These are phyloP conservation scores for Cicer yamashitae DNA, from an alignment of 306 rosid genomes.

Conservation along the genomic window DNA sequence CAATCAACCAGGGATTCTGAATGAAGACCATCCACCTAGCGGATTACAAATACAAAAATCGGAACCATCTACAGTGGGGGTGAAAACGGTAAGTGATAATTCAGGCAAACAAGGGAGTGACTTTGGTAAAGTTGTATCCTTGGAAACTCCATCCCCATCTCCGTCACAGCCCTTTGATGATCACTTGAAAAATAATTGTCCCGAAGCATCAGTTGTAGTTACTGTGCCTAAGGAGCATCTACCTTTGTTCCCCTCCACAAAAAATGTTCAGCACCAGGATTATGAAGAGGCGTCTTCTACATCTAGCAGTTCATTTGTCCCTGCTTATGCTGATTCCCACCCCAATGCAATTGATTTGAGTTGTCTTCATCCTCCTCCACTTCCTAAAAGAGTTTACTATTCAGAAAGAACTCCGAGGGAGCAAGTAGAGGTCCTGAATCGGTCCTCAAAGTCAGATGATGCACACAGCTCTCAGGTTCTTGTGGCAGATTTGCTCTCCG, in stretches of 20 bases:
- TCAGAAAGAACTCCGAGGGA: slow-evolving; percentile 88
- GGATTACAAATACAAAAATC: slow-evolving; percentile 53
- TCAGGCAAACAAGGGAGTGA: slow-evolving; percentile 56
- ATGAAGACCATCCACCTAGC: slow-evolving; percentile 46
- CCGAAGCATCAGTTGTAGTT: slow-evolving; percentile 52
- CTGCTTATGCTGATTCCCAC: slow-evolving; percentile 55
- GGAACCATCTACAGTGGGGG: slow-evolving; percentile 49
- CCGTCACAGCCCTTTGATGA: slow-evolving; percentile 49
- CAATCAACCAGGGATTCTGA: slow-evolving; percentile 49
- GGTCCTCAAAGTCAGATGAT: slow-evolving; percentile 83
- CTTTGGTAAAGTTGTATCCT: slow-evolving; percentile 46
- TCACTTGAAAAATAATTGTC: slow-evolving; percentile 35
- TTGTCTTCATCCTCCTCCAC: slow-evolving; percentile 64
- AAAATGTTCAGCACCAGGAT: slow-evolving; percentile 58
- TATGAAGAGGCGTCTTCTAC: slow-evolving; percentile 57
- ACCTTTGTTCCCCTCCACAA: slow-evolving; percentile 44
- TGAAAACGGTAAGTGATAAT: slow-evolving; percentile 49
- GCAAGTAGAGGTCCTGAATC: slow-evolving; percentile 71
- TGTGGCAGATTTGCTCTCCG: slow-evolving; percentile 60
- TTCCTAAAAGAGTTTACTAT: slow-evolving; percentile 68
- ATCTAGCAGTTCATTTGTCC: slow-evolving; percentile 52
- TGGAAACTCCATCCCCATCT: slow-evolving; percentile 46
- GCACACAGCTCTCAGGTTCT: slow-evolving; percentile 57
- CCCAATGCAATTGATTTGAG: slow-evolving; percentile 65
- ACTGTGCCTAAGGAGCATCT: slow-evolving; percentile 50